Evolutionary conservation across 2,329 filamentous ascomycete species (phyloP).

Genomic region (Alternaria viburni): DNA sequence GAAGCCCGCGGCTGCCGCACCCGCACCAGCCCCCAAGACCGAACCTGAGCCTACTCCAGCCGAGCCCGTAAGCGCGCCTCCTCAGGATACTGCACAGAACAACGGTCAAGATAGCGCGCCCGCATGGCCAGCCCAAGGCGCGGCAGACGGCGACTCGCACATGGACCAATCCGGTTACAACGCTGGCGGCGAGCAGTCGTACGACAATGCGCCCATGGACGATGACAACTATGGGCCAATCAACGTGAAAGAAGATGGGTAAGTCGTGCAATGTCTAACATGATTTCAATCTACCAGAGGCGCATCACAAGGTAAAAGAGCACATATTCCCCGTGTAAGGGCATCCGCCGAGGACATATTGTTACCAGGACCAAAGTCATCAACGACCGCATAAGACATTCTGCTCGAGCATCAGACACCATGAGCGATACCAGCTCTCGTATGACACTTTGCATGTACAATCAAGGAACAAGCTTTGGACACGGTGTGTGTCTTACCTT

Average conservation of each 20-base stretch:
- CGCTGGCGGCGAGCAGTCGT: conserved; percentile 38
- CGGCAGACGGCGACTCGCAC: conserved; percentile 33
- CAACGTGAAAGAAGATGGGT: conserved; percentile 91
- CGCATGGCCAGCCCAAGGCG: conserved; percentile 26
- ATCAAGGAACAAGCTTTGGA: conserved; percentile 2
- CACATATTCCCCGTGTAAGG: not conserved
- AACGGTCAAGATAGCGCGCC: conserved; percentile 20
- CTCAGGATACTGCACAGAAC: conserved; percentile 22
- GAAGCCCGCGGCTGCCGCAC: conserved; percentile 34
- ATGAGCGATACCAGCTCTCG: not conserved
- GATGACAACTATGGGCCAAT: conserved; percentile 59
- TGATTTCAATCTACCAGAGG: conserved; percentile 14
- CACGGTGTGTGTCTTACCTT: conserved; percentile 1
- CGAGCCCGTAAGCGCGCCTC: conserved; percentile 25
- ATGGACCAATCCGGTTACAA: conserved; percentile 41
- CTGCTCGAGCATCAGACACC: conserved; percentile 4
- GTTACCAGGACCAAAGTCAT: not conserved
- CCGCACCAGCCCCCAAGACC: conserved; percentile 22
- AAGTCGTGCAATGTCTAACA: conserved; percentile 56
- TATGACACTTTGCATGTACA: conserved; percentile 4
- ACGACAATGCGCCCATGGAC: conserved; percentile 39
- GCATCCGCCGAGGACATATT: not conserved
- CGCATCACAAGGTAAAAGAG: conserved; percentile 33
- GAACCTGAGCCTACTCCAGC: conserved; percentile 30
- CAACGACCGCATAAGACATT: not conserved